Percentiles rank a stretch among this genome's conserved stretches.
phyloP scores from a whole-genome alignment of 2,329 filamentous ascomycete species.

The Allantophomopsis cytisporea region DNA sequence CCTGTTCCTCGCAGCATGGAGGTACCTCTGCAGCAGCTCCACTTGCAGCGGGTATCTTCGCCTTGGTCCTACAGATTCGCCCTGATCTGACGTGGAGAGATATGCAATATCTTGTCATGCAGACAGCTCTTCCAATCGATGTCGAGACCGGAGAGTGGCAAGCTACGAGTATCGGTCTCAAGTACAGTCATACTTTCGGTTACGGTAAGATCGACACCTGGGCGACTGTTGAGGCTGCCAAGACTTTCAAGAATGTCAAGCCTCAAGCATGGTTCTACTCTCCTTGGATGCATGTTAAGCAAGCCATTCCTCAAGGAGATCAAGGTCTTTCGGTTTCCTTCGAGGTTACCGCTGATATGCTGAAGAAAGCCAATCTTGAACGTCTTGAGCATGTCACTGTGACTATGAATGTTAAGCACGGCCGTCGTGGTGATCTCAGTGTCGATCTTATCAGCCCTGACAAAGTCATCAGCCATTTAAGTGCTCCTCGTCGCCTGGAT shows the following conservation, averaged over 20 bases:
- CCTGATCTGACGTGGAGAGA: slow-evolving; percentile 90
- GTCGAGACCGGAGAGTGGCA: slow-evolving; percentile 67
- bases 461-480: slow-evolving; percentile 72
- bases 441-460: slow-evolving; percentile 81
- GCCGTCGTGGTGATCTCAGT: slow-evolving; percentile 77
- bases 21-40: slow-evolving; percentile 94
- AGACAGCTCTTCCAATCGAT: slow-evolving; percentile 73
- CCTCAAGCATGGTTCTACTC: slow-evolving; percentile 92
- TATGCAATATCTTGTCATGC: slow-evolving; percentile 78
- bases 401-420: slow-evolving; percentile 92
- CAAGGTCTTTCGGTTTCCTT: slow-evolving; percentile 69
- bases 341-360: slow-evolving; percentile 68
- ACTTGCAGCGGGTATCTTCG: slow-evolving; percentile 82
- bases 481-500: slow-evolving; percentile 61
- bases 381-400: slow-evolving; percentile 89
- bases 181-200: slow-evolving; percentile 88
- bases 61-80: slow-evolving; percentile 71
- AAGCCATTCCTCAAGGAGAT: slow-evolving; percentile 73
- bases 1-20: slow-evolving; percentile 72
- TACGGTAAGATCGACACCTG: slow-evolving; percentile 93
- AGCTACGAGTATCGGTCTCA: slow-evolving; percentile 63
- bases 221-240: slow-evolving; percentile 71
- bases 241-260: slow-evolving; percentile 77
- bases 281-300: slow-evolving; percentile 84
- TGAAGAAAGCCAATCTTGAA: slow-evolving; percentile 71